A percentile compares a stretch with the other conserved stretches of the same genome.
Conservation (phyloP, 2,329 filamentous ascomycete genomes). For the Dactylellina cionopaga region DNA sequence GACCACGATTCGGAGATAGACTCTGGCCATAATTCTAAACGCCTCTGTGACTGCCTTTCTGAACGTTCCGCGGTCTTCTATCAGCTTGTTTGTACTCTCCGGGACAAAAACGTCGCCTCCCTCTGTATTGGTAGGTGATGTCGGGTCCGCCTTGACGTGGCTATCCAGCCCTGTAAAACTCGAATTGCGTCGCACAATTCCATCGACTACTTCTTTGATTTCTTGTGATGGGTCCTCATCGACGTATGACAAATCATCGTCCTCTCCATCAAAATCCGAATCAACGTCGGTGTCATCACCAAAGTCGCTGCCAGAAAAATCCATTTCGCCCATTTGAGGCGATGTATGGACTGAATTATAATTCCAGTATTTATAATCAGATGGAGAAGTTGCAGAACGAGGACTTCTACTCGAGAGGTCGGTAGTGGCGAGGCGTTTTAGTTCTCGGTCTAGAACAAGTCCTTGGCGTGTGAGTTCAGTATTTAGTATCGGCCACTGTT, state of each 20-base stretch:
- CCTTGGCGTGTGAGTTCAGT: slow-evolving; percentile 17
- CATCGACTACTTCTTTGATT: slow-evolving; percentile 38
- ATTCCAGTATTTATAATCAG: slow-evolving; percentile 27
- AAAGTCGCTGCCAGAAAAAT: slow-evolving; percentile 28
- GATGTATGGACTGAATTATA: slow-evolving; percentile 38
- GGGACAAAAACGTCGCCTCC: slow-evolving; percentile 32
- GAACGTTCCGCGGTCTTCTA: slow-evolving; percentile 42
- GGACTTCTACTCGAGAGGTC: slow-evolving; percentile 39
- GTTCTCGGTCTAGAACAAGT: slow-evolving; percentile 12
- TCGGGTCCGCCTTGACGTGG: neutral
- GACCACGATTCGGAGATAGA: slow-evolving; percentile 40
- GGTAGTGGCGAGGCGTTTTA: slow-evolving; percentile 13
- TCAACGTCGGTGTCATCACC: slow-evolving; percentile 33
- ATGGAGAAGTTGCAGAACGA: neutral
- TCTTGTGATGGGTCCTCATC: slow-evolving; percentile 41
- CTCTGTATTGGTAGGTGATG: slow-evolving; percentile 17
- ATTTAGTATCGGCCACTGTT: neutral
- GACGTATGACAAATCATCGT: slow-evolving; percentile 28
- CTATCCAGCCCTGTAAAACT: slow-evolving; percentile 11
- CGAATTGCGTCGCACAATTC: slow-evolving; percentile 38
- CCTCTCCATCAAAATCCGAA: slow-evolving; percentile 24
- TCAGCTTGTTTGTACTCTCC: slow-evolving; percentile 40
- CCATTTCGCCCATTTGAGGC: slow-evolving; percentile 26
- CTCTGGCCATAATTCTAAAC: slow-evolving; percentile 46
- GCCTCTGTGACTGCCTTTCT: slow-evolving; percentile 47